Evolutionary conservation across 2,329 filamentous ascomycete genomes (phyloP), one percentile per base, ranked within the genome.

Genomic region (Microdochium nivale): DNA sequence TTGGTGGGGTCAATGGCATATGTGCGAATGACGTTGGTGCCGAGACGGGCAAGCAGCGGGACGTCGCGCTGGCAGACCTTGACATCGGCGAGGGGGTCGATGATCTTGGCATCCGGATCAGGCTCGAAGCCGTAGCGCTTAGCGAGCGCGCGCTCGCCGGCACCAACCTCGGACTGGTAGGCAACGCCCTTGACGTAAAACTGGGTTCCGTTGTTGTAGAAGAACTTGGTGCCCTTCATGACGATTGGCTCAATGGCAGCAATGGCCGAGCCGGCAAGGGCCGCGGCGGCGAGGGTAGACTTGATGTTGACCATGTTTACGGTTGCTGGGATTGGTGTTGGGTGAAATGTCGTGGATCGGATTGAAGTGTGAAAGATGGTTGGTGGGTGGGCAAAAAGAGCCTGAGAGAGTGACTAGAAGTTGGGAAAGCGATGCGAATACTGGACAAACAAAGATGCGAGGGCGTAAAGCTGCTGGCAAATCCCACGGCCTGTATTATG

Each of bases 1-100:
- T 76, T 66, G 27, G 75, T 76, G 7, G 86, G 83, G 70, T 90
- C 77, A 62, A 91, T 78, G 52, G 87, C 86, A 67, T 91, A 91
- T 48, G 87, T 85, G 70, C 87, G 86, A 65, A 91, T 86, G 53
- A 79, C 79, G 70, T 91, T 91, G 62, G 86, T 88, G 54, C 79
- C 74, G 51, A 90, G 72, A 66, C 85, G 70, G 62, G 76, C 65
- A 48, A 91, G 74, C 61, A 83, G 77, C 16, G 84, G 84, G 51
- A 91, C 78, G 66, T 91, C 87, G 60, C 87, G 84, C 65, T 78
- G 74, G 75, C 87, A 90, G 54, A 68, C 65, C 40, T 71, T 69
- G 50, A 71, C 65, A 62, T 88, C 78, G 53, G 84, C 77, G 43
- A 91, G 76, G 55, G 87, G 87, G 65, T 91, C 87, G 40, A 44